Conservation (phyloP, 106 monocot genomes). For the Posidonia australis region DNA sequence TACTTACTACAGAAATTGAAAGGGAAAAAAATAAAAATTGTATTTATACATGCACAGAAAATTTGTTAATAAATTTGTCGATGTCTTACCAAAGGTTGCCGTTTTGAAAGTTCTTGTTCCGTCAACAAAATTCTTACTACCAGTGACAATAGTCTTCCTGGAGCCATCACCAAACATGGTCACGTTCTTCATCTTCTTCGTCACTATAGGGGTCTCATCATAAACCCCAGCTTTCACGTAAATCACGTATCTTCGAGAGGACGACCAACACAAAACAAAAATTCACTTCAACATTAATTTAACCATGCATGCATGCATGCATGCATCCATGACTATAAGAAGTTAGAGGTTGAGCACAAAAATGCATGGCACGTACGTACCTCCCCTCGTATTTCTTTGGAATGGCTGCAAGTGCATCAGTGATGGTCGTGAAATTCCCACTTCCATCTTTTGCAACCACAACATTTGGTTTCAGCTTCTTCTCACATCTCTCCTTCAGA, state of each 20-base stretch:
- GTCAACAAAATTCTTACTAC: conserved; percentile 54
- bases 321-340: not conserved
- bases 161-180: conserved; percentile 74
- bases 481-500: conserved; percentile 18
- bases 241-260: conserved; percentile 43
- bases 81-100: conserved; percentile 67
- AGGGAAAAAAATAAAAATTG: not conserved
- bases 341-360: not conserved
- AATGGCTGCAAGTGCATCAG: conserved; percentile 39
- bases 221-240: conserved; percentile 71
- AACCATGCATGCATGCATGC: not conserved
- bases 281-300: not conserved
- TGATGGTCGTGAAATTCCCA: conserved; percentile 59
- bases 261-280: not conserved
- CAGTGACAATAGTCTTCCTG: conserved; percentile 52
- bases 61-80: not conserved
- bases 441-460: conserved; percentile 71
- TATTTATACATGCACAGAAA: not conserved
- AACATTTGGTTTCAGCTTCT: conserved; percentile 38
- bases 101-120: conserved; percentile 53
- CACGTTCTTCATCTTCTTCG: conserved; percentile 40
- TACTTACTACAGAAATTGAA: not conserved
- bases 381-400: conserved; percentile 48
- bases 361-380: not conserved
- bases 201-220: conserved; percentile 46